These are phyloP conservation scores for Withania somnifera DNA, from an alignment of 305 asterid genomes.

Conservation along the genomic window DNA sequence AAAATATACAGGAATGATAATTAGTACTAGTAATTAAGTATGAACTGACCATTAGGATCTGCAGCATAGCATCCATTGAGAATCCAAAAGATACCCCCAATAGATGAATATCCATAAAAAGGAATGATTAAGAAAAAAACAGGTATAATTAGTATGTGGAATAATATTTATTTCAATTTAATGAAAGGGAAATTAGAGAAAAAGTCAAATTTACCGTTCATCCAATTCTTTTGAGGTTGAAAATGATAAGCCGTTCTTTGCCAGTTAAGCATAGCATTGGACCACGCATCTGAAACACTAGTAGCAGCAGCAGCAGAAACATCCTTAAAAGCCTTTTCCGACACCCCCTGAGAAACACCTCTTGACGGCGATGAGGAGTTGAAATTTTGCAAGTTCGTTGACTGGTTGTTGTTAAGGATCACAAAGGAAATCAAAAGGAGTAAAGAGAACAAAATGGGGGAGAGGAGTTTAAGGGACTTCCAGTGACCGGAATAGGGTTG, in stretches of 20 bases:
- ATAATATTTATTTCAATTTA: not conserved
- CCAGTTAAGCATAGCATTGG: constrained; percentile 55
- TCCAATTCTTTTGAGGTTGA: constrained; percentile 63
- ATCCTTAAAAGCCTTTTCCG: constrained; percentile 50
- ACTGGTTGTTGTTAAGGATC: constrained; percentile 11
- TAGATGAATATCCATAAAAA: constrained; percentile 3
- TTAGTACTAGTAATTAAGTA: not conserved
- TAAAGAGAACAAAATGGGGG: constrained; percentile 29
- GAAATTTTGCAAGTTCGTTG: not conserved
- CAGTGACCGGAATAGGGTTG: constrained; percentile 16
- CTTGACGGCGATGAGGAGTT: constrained; percentile 23
- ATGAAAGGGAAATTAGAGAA: not conserved
- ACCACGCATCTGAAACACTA: constrained; percentile 32
- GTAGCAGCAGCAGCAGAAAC: constrained; percentile 21
- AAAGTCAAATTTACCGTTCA: constrained; percentile 55
- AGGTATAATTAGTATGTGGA: constrained; percentile 9
- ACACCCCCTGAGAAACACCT: constrained; percentile 53
- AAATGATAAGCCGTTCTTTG: constrained; percentile 67
- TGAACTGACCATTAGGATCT: constrained; percentile 68
- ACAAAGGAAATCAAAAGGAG: constrained; percentile 20
- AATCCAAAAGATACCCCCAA: constrained; percentile 12
- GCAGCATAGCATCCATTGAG: constrained; percentile 10
- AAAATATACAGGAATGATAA: not conserved
- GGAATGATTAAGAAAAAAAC: not conserved
- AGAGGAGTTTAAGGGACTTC: constrained; percentile 13